These are phyloP conservation scores for Didymella pinodella DNA, from an alignment of 2,329 filamentous ascomycete genomes.

Conservation along the genomic window DNA sequence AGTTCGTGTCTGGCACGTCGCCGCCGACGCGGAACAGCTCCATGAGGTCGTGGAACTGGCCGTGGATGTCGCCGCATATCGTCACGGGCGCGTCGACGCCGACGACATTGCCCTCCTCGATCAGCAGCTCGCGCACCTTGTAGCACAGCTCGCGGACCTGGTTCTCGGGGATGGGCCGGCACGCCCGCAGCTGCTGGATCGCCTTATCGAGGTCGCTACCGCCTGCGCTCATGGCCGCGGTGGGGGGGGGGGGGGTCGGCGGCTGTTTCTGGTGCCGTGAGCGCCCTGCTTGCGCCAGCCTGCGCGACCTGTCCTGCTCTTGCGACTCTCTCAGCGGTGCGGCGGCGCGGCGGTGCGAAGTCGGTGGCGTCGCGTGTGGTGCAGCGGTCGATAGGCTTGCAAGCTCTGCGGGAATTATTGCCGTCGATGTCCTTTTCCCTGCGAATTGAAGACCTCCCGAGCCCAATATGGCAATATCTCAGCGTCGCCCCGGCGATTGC, in stretches of 20 bases:
- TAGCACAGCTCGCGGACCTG: conserved; percentile 97
- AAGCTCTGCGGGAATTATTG: neutral
- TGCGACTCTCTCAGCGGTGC: neutral
- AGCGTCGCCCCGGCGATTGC: neutral
- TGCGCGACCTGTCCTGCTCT: neutral
- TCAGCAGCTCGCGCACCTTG: conserved; percentile 93
- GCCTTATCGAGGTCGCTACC: conserved; percentile 80
- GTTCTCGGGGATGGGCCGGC: conserved; percentile 91
- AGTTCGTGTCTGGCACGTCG: conserved; percentile 94
- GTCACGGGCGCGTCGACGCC: conserved; percentile 94
- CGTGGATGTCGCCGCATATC: conserved; percentile 89
- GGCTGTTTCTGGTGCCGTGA: too few relatives aligned
- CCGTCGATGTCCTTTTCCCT: neutral
- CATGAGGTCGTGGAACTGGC: conserved; percentile 97
- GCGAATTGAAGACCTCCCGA: too few relatives aligned
- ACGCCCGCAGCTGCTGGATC: conserved; percentile 93
- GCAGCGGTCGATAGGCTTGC: neutral
- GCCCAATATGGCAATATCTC: neutral
- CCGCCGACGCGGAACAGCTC: conserved; percentile 93
- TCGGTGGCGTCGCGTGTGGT: neutral
- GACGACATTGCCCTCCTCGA: conserved; percentile 97
- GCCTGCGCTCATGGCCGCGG: conserved; percentile 40
- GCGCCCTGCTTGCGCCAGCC: neutral
- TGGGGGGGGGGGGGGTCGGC: too few relatives aligned
- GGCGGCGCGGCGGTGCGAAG: neutral